phyloP scores from a whole-genome alignment of 202 grass and related monocot species.

The Schoenoplectus tabernaemontani region DNA sequence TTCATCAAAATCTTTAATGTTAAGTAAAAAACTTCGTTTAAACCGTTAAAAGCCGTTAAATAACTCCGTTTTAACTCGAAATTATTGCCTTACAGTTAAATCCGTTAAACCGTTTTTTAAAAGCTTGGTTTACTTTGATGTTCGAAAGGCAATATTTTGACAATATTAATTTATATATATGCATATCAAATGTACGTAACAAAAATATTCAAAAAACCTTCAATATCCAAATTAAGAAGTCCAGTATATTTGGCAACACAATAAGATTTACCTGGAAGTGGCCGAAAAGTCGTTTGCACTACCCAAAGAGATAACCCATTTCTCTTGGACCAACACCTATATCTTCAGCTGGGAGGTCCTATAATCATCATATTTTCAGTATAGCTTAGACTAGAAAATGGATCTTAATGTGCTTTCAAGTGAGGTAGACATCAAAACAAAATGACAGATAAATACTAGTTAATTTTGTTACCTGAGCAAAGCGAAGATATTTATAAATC shows the following conservation, averaged over 20 bases:
- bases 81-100: too few relatives aligned
- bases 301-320: constrained; percentile 61
- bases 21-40: too few relatives aligned
- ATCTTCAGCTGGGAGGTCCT: too few relatives aligned
- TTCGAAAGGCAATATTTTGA: too few relatives aligned
- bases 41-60: too few relatives aligned
- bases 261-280: constrained; percentile 84
- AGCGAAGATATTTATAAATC: constrained; percentile 79
- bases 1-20: too few relatives aligned
- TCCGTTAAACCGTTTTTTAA: too few relatives aligned
- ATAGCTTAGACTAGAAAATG: constrained; percentile 22
- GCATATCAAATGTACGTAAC: too few relatives aligned
- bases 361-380: constrained; percentile 14
- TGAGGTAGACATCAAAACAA: constrained; percentile 17
- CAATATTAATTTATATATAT: too few relatives aligned
- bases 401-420: constrained; percentile 14
- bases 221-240: constrained; percentile 15
- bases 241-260: constrained; percentile 3
- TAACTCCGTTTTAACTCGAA: too few relatives aligned
- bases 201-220: constrained; percentile 8
- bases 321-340: too few relatives aligned
- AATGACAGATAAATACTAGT: background rate
- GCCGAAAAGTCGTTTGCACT: constrained; percentile 85
- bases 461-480: constrained; percentile 63
- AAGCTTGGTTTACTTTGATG: too few relatives aligned